Base-by-base conservation (phyloP, 495 filamentous ascomycete genomes). In the Penicillium odoratum region DNA sequence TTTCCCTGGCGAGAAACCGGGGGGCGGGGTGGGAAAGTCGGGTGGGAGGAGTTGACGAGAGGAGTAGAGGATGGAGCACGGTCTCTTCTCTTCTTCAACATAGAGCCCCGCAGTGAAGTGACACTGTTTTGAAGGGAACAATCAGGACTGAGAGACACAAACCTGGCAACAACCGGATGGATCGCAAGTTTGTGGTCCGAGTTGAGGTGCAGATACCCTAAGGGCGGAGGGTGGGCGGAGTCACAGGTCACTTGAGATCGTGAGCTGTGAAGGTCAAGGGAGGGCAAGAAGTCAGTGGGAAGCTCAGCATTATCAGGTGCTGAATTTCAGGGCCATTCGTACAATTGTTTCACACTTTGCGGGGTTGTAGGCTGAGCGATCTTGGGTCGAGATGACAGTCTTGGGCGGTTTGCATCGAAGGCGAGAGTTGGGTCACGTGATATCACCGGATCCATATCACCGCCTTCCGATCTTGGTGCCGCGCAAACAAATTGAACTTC, bases 1-100 rank as follows among this genome's bases (percentile, higher is more conserved):
- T 67, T 66, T 65, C 59, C 60, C 61, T 72, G 67, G 52, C 48
- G 60, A 50, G 55, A 56, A 43, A 64, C 65, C 53, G 61, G 59
- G 60, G 62, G 60, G 66, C 56, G 55, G 62, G 62, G 59, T 50
- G 59, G 56, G 49, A 62, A 55, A 62, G 56, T 63, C 38, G 61
- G 58, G 21, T 62, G 53, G 52, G 68, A 65, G 58, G 61, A 64
- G 60, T 61, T 65, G 66, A 71, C 64, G 63, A 63, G 65, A 71
- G 72, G 66, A 71, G 70, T 72, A 58, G 65, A 69, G 70, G 66
- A 73, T 73, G 63, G 74, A 55, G 68, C 69, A 66, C 75, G 77
- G 69, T 78, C 75, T 78, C 75, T 75, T 71, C 75, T 77, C 76
- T 74, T 79, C 73, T 77, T 78, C 73, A 71, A 78, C 76, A 79